phyloP scores from a whole-genome alignment of 2,329 filamentous ascomycete genomes.

The Stenocarpella maydis region DNA sequence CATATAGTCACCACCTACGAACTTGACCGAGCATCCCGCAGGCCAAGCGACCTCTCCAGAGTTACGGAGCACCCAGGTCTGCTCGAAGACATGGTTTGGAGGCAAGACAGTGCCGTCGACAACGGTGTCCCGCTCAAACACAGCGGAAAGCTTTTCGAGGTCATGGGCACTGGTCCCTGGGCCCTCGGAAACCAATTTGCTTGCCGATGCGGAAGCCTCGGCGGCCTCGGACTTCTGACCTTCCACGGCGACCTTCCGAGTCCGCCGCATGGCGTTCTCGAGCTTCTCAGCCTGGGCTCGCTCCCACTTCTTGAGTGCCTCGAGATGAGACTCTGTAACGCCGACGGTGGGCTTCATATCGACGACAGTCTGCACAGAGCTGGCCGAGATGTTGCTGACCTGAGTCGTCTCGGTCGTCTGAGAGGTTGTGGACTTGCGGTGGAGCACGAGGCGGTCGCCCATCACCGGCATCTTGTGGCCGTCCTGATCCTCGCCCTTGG shows the following conservation, averaged over 20 bases:
- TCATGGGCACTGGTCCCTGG: not conserved
- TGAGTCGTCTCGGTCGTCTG: constrained; percentile 60
- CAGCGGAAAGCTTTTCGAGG: constrained; percentile 52
- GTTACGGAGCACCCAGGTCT: constrained; percentile 93
- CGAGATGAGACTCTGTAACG: constrained; percentile 39
- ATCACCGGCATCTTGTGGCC: constrained; percentile 72
- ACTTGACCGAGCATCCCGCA: constrained; percentile 87
- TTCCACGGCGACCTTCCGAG: constrained; percentile 36
- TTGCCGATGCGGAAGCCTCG: not conserved
- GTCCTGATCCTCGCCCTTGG: constrained; percentile 77
- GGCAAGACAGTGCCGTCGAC: constrained; percentile 77
- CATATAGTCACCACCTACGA: constrained; percentile 96
- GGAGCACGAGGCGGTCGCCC: constrained; percentile 66
- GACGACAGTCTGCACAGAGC: constrained; percentile 74
- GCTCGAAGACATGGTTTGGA: constrained; percentile 79
- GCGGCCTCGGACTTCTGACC: constrained; percentile 37
- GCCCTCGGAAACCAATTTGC: constrained; percentile 34
- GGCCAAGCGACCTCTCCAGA: constrained; percentile 84
- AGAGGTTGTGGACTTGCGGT: constrained; percentile 48
- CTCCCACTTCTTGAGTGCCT: constrained; percentile 3
- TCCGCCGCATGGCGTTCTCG: not conserved
- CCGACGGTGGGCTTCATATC: constrained; percentile 69
- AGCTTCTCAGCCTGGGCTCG: not conserved
- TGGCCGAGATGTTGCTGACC: constrained; percentile 57
- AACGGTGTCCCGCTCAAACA: constrained; percentile 81